Conservation (phyloP, 257 asterid genomes). For the Oldenlandia corymbosa region DNA sequence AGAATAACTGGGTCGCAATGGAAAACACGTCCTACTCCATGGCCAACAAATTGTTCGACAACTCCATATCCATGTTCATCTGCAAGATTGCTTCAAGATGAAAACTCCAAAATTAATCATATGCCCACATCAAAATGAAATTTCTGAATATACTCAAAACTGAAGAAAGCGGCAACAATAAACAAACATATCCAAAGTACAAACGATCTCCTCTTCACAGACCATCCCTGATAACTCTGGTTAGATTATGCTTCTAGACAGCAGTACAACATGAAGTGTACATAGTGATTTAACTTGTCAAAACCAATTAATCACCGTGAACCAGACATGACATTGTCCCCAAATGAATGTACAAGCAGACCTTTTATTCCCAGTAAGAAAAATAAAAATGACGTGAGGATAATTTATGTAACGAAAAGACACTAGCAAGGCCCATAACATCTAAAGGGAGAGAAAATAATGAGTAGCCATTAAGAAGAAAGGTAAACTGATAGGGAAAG, state of each 20-base stretch:
- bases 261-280: neutral
- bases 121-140: neutral
- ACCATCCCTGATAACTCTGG: too few relatives aligned
- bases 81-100: slow-evolving; percentile 69
- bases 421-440: too few relatives aligned
- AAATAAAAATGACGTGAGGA: too few relatives aligned
- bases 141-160: neutral
- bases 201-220: neutral
- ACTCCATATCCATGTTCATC: slow-evolving; percentile 77
- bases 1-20: slow-evolving; percentile 88
- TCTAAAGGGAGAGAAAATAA: slow-evolving; percentile 8
- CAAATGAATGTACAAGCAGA: neutral
- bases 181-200: neutral
- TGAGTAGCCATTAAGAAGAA: too few relatives aligned
- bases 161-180: neutral
- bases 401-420: too few relatives aligned
- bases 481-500: too few relatives aligned
- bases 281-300: neutral
- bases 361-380: neutral
- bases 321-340: slow-evolving; percentile 1
- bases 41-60: slow-evolving; percentile 91
- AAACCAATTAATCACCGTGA: neutral
- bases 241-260: neutral
- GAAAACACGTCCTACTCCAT: slow-evolving; percentile 90
- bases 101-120: slow-evolving; percentile 22